Percentiles rank a stretch among this genome's conserved stretches.
Evolutionary conservation across 2,329 filamentous ascomycete species (phyloP).

Genomic region (Pseudocercospora fuligena): DNA sequence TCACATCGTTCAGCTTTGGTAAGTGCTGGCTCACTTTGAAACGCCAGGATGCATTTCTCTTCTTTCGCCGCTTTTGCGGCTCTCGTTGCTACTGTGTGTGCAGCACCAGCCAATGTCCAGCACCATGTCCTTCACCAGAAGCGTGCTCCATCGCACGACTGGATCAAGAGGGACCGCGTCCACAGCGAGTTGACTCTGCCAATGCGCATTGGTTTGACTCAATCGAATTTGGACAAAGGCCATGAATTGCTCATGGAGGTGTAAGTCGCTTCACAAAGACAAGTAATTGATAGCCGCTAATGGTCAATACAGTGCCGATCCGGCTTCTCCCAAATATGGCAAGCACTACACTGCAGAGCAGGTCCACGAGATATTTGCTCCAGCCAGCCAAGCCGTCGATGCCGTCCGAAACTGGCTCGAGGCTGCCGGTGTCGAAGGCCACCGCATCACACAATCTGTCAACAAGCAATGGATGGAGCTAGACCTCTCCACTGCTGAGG

Average conservation of each 20-base stretch:
- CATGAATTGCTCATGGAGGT: conserved; percentile 29
- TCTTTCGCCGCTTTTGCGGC: conserved; percentile 23
- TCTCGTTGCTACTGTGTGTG: conserved; percentile 19
- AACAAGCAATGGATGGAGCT: conserved; percentile 50
- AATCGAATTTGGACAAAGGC: conserved; percentile 28
- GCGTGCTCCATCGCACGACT: conserved; percentile 43
- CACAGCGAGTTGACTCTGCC: conserved; percentile 33
- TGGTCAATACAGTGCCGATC: conserved; percentile 21
- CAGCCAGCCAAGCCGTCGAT: conserved; percentile 41
- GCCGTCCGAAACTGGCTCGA: conserved; percentile 47
- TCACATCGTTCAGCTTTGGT: background rate
- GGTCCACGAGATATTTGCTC: conserved; percentile 50
- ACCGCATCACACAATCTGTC: conserved; percentile 42
- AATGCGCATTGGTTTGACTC: conserved; percentile 35
- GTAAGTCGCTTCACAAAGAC: conserved; percentile 10
- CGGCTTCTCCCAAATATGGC: conserved; percentile 42
- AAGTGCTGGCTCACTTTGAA: conserved; percentile 17
- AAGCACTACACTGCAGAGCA: conserved; percentile 47
- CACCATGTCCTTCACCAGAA: conserved; percentile 52
- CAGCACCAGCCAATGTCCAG: conserved; percentile 28
- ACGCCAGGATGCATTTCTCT: conserved; percentile 27
- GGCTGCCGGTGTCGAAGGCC: conserved; percentile 38
- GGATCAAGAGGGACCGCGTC: conserved; percentile 45
- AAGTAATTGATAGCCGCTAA: background rate
- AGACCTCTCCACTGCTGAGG: conserved; percentile 45